Base-by-base conservation (phyloP, 2,329 filamentous ascomycete genomes). In the Trichoderma hamatum region DNA sequence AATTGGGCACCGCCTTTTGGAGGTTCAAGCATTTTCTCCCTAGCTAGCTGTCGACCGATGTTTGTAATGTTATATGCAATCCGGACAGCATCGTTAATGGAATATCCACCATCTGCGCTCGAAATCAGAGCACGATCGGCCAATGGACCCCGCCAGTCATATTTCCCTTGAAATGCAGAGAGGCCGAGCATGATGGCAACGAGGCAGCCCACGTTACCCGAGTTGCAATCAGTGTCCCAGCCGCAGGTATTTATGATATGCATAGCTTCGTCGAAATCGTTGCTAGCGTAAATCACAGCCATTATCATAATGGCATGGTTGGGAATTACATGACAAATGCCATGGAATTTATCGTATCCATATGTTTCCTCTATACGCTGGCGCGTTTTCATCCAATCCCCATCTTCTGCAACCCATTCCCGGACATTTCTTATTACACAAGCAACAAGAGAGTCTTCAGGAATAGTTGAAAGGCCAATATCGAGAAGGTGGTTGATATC, bases 221-320 rank as follows among this genome's bases (percentile, higher is more conserved):
- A 78, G 58, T 80, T 80, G 72, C 78, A 80, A 68, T 80, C 78
- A 1, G 79, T 80, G 70, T 80, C 79, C 78, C 79, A 80, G 64
- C 78, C 78, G 55, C 74, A 75, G 1, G 77, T 80, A 66, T 78
- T 79, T 67, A 79, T 71, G 51, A 80, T 78, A 64, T 79, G 78
- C 75, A 80, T 77, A 1, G 78, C 78, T 51, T 76, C 73, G 30
- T 75, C 69, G 51, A 79, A 80, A 52, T 76, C 70, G 43, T 76
- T 69, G 2, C 74, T 74, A 1, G 71, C 76, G 26, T 77, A 78
- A 5, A 79, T 58, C 9, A 80, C 68, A 1, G 77, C 67, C 74
- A 79, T 73, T 52, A 79, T 73, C 77, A 79, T 79, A 54, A 80
- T 67, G 16, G 70, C 76, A 46, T 80, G 77, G 64, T 80, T 80